Conservation (phyloP, 768 basidiomycete genomes). For the Symmetrospora coprosmae region DNA sequence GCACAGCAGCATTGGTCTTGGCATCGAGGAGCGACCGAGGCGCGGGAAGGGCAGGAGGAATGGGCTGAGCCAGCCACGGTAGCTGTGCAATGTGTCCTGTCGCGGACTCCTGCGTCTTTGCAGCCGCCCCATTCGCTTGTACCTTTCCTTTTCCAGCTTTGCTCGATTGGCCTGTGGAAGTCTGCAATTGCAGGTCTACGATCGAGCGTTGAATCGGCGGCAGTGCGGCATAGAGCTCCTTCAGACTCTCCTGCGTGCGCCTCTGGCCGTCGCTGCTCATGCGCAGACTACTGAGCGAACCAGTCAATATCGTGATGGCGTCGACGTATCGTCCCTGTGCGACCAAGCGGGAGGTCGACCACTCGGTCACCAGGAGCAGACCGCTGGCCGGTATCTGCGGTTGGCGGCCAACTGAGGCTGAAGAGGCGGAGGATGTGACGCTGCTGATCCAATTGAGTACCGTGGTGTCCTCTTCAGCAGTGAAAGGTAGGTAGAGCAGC, state of each 20-base stretch:
- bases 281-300: not conserved
- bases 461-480: not conserved
- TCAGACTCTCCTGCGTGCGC: constrained; percentile 5
- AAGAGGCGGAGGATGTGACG: not conserved
- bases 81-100: constrained; percentile 1
- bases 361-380: constrained; percentile 11
- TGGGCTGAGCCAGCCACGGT: constrained; percentile 1
- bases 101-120: too few relatives aligned
- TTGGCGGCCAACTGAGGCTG: not conserved
- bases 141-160: too few relatives aligned
- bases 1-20: not conserved
- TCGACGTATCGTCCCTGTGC: constrained; percentile 12
- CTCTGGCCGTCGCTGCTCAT: not conserved
- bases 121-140: too few relatives aligned
- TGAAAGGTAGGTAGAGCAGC: constrained; percentile 5
- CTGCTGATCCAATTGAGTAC: not conserved
- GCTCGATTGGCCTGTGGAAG: too few relatives aligned
- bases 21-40: constrained; percentile 1
- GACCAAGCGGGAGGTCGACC: constrained; percentile 2
- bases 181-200: not conserved
- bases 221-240: constrained; percentile 1
- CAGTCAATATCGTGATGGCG: constrained; percentile 8
- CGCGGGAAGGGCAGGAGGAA: not conserved
- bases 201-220: constrained; percentile 15
- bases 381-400: too few relatives aligned